Base-by-base conservation (phyloP, 108 stramenopile species). In the Nannochloropsis gaditana region DNA sequence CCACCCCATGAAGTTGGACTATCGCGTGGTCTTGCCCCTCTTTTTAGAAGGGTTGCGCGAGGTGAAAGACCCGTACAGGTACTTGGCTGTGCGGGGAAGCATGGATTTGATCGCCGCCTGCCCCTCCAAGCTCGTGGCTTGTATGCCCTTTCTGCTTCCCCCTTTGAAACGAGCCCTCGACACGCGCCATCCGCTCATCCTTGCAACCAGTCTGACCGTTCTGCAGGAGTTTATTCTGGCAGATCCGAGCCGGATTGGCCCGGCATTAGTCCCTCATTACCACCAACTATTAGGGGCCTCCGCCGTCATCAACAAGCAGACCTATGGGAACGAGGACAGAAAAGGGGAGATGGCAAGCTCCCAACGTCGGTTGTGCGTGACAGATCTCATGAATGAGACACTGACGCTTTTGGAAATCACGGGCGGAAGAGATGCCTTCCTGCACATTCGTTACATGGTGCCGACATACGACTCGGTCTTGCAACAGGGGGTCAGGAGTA, bases 41-140 rank as follows among this genome's bases (percentile, higher is more conserved):
- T 90, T 90, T 44, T 87, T 90, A 31, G 90, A 90, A 43, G 90
- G 90, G 1, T 19, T 90, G 86, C 86, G 90, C 41, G 90, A 90
- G 89, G 86, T 9, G 42, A 88, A 89, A n/a, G 89, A 90, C 44
- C 90, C 90, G 9, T 90, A 87, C 87, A 84, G 89, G 1, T 90
- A 89, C 44, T 80, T 90, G 43, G 90, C 90, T 3, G 79, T 85
- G 44, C 90, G 89, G 83, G 90, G 89, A 11, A 80, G 85, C 3
- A 31, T 90, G 43, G 90, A 90, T 84, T 86, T 90, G 90, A 84
- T 90, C 5, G 89, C 85, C 15, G 85, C 86, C 31, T 88, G 87
- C 41, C 89, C 90, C 43, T 84, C 87, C 45, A 90, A 90, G 42
- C 86, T 90, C 21, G 83, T 90, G 9, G 88, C 90, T 21, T 88